Percentiles rank a stretch among this genome's conserved stretches.
These are phyloP conservation scores for Aspergillus avenaceus DNA, from an alignment of 495 filamentous ascomycete species.

Conservation along the genomic window DNA sequence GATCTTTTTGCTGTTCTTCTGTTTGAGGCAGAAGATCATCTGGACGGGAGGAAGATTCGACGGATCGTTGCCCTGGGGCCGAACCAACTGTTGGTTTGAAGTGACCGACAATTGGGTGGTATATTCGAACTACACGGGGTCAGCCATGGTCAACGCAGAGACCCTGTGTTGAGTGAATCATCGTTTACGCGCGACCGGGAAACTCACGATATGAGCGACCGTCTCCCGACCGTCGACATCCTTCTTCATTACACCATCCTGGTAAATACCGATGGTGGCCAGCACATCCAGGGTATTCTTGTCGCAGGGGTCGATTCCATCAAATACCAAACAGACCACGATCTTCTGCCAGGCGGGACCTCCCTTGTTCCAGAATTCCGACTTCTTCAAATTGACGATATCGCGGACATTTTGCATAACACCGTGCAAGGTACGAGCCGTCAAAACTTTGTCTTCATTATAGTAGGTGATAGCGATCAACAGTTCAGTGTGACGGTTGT, in stretches of 20 bases:
- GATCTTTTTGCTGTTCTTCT: slow-evolving; percentile 99
- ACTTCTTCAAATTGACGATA: slow-evolving; percentile 96
- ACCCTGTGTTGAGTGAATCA: not conserved
- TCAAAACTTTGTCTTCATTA: slow-evolving; percentile 96
- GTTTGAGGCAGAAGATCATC: slow-evolving; percentile 98
- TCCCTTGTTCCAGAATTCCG: slow-evolving; percentile 98
- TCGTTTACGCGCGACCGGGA: not conserved
- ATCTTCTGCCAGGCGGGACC: slow-evolving; percentile 99
- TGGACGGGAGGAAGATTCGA: slow-evolving; percentile 88
- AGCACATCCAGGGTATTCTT: slow-evolving; percentile 92
- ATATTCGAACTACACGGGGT: slow-evolving; percentile 77
- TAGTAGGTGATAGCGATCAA: slow-evolving; percentile 98
- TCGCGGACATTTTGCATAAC: slow-evolving; percentile 99
- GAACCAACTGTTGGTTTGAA: slow-evolving; percentile 87
- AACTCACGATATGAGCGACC: slow-evolving; percentile 76
- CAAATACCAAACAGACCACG: slow-evolving; percentile 90
- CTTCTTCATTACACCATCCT: slow-evolving; percentile 97
- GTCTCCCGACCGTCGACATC: slow-evolving; percentile 96
- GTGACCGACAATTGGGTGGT: slow-evolving; percentile 98
- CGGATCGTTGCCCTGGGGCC: slow-evolving; percentile 78
- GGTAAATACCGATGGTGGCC: slow-evolving; percentile 91
- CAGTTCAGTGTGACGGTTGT: slow-evolving; percentile 96
- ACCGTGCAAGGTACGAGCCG: slow-evolving; percentile 87
- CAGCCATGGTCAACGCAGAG: no score
- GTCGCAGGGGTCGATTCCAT: slow-evolving; percentile 96